Conservation (phyloP, 148 eudicot species). For the Talinum fruticosum region DNA sequence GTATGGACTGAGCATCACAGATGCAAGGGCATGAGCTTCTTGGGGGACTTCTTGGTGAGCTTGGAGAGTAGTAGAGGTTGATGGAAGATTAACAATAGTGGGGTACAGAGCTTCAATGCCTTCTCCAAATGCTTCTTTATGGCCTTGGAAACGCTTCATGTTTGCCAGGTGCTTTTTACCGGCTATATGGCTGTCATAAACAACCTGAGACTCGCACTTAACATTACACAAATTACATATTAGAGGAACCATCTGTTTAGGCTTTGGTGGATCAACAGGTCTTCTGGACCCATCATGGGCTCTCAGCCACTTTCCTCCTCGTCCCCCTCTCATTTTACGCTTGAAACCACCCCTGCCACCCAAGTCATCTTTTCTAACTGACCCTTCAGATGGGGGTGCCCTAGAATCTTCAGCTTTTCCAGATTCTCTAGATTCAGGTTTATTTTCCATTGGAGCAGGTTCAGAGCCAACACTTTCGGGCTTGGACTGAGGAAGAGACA, state of each 20-base stretch:
- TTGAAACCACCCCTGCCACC: slow-evolving; percentile 45
- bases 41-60: slow-evolving; percentile 36
- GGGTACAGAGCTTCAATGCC: slow-evolving; percentile 49
- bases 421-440: slow-evolving; percentile 23
- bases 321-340: slow-evolving; percentile 57
- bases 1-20: slow-evolving; percentile 37
- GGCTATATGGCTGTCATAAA: slow-evolving; percentile 56
- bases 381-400: slow-evolving; percentile 24
- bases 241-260: slow-evolving; percentile 44
- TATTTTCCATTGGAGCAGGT: slow-evolving; percentile 14
- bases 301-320: slow-evolving; percentile 42
- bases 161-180: slow-evolving; percentile 70
- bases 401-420: slow-evolving; percentile 21
- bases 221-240: slow-evolving; percentile 68
- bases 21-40: slow-evolving; percentile 33
- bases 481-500: slow-evolving; percentile 20
- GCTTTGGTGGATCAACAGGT: slow-evolving; percentile 38
- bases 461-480: slow-evolving; percentile 14
- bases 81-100: slow-evolving; percentile 37
- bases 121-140: slow-evolving; percentile 49
- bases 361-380: slow-evolving; percentile 7
- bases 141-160: slow-evolving; percentile 52
- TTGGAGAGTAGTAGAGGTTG: slow-evolving; percentile 33
- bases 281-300: slow-evolving; percentile 42
- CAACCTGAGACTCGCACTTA: slow-evolving; percentile 65